Conservation (phyloP, 2,329 filamentous ascomycete genomes). For the Geoglossum cookeanum region DNA sequence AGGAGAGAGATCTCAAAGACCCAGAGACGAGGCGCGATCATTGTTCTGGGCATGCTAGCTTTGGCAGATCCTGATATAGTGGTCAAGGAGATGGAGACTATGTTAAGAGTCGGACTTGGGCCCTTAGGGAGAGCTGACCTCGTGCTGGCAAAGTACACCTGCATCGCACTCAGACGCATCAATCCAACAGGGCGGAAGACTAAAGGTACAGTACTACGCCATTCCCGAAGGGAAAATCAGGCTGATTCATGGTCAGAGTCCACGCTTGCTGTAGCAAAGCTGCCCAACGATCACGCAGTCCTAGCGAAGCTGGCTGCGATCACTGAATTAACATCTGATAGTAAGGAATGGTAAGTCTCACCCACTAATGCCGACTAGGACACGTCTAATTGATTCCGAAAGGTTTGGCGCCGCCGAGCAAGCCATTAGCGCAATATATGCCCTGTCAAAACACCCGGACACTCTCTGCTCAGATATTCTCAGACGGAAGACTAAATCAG, state of each 20-base stretch:
- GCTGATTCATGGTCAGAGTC: conserved; percentile 15
- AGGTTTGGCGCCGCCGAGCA: conserved; percentile 77
- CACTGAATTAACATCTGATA: conserved; percentile 68
- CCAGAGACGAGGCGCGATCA: conserved; percentile 82
- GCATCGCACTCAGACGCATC: conserved; percentile 78
- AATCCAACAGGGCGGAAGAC: conserved; percentile 66
- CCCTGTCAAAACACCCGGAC: conserved; percentile 84
- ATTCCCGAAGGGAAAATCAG: not conserved
- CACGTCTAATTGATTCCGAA: not conserved
- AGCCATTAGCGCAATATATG: conserved; percentile 87
- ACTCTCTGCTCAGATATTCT: conserved; percentile 82
- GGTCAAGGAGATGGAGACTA: conserved; percentile 84
- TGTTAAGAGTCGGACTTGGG: conserved; percentile 78
- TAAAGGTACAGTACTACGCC: conserved; percentile 36
- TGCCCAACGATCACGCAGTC: conserved; percentile 85
- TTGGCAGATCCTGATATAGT: conserved; percentile 85
- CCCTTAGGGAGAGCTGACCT: conserved; percentile 63
- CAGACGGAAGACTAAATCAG: conserved; percentile 63
- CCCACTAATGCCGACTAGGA: not conserved
- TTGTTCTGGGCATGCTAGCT: conserved; percentile 90
- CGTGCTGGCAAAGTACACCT: conserved; percentile 84
- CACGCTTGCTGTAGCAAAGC: conserved; percentile 39
- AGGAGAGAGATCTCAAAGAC: conserved; percentile 82
- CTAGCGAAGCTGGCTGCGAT: conserved; percentile 64
- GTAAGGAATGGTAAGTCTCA: conserved; percentile 64